Evolutionary conservation across 805 yeast species (phyloP).

Genomic region (Hanseniaspora lindneri): DNA sequence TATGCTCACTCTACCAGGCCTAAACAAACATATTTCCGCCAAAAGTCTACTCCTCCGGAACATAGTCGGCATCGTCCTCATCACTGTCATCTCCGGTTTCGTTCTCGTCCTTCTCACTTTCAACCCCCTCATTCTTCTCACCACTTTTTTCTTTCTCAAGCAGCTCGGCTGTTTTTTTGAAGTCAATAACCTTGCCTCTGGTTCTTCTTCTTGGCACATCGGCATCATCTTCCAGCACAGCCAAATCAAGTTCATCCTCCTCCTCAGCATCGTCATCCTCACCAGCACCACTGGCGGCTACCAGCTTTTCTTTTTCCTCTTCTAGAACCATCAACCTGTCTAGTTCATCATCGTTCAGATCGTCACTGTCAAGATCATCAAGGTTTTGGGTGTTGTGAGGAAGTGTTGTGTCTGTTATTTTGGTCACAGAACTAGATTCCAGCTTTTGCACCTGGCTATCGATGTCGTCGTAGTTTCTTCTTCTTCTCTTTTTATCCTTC

Average conservation of each 20-base stretch:
- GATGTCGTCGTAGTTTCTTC: constrained; percentile 16
- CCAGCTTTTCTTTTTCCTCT: constrained; percentile 12
- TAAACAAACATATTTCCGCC: no score
- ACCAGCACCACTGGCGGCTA: not conserved
- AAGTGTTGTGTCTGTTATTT: not conserved
- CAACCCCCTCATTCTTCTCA: not conserved
- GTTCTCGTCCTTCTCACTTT: not conserved
- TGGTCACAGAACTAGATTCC: not conserved
- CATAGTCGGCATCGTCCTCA: constrained; percentile 11
- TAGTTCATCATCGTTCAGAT: constrained; percentile 10
- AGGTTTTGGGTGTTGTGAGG: not conserved
- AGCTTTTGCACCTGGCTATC: constrained; percentile 13
- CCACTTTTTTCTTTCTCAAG: not conserved
- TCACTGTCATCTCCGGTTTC: constrained; percentile 4
- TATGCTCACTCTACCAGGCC: no score
- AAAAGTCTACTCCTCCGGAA: constrained; percentile 6
- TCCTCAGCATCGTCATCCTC: constrained; percentile 10
- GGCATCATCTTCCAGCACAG: constrained; percentile 2
- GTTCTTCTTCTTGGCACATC: constrained; percentile 11
- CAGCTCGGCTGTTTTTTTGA: constrained; percentile 12
- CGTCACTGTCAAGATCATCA: constrained; percentile 11
- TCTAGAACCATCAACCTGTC: constrained; percentile 13
- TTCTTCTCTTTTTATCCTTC: constrained; percentile 15
- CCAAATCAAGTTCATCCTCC: constrained; percentile 11
- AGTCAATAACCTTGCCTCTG: constrained; percentile 16